These are phyloP conservation scores for Aspergillus udagawae DNA, from an alignment of 2,329 filamentous ascomycete species.

Conservation along the genomic window DNA sequence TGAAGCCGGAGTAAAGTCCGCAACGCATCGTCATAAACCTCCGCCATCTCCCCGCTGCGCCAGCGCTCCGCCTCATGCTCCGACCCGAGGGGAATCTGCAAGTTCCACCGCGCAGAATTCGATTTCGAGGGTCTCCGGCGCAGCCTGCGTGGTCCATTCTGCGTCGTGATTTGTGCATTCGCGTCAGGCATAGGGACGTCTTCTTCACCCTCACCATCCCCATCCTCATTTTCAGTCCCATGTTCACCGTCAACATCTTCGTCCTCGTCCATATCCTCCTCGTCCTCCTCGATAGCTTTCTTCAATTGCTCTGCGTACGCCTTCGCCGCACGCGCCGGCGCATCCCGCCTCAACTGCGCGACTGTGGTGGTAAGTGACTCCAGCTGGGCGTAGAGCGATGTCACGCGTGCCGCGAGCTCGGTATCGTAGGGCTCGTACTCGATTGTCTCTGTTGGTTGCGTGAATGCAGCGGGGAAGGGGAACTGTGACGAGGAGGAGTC, in stretches of 20 bases:
- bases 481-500: constrained; percentile 33
- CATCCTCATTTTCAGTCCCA: constrained; percentile 10
- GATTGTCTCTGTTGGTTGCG: constrained; percentile 38
- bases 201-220: constrained; percentile 1
- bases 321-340: constrained; percentile 39
- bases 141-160: background rate
- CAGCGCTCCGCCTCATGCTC: constrained; percentile 35
- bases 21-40: constrained; percentile 39
- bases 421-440: constrained; percentile 47
- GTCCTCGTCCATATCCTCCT: constrained; percentile 54
- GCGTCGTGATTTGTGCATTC: background rate
- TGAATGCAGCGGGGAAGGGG: constrained; percentile 30
- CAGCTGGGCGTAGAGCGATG: constrained; percentile 44
- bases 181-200: constrained; percentile 19
- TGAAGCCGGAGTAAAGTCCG: constrained; percentile 37
- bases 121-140: constrained; percentile 9
- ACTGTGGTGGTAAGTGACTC: constrained; percentile 46
- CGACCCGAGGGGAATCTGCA: constrained; percentile 31
- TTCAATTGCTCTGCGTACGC: constrained; percentile 35
- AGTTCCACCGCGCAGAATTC: constrained; percentile 20
- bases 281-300: constrained; percentile 34
- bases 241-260: constrained; percentile 44
- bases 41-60: constrained; percentile 39
- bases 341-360: constrained; percentile 43
- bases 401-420: constrained; percentile 40